Conservation (phyloP, 257 asterid genomes). For the Solanum chiquidenum region DNA sequence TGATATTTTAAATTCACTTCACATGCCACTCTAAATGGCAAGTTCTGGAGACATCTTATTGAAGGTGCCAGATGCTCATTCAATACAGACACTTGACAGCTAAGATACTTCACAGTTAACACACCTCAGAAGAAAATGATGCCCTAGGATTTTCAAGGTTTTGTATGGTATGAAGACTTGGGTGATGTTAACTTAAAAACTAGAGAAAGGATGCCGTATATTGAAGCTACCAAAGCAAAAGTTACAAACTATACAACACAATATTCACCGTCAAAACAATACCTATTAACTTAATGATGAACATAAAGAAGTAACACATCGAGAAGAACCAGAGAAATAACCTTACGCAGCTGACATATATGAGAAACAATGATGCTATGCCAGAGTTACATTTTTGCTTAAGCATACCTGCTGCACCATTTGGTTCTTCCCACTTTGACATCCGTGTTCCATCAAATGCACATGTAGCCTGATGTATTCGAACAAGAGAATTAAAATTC, state of each 20-base stretch:
- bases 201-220: background rate
- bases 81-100: background rate
- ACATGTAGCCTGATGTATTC: constrained; percentile 52
- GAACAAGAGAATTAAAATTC: background rate
- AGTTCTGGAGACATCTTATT: background rate
- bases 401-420: constrained; percentile 76
- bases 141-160: background rate
- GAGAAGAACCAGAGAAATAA: background rate
- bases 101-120: background rate
- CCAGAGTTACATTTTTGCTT: background rate
- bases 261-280: background rate
- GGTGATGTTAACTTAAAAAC: background rate
- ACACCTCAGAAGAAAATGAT: background rate
- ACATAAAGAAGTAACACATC: background rate
- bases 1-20: background rate
- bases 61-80: background rate
- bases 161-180: background rate
- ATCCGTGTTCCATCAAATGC: constrained; percentile 97
- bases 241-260: background rate
- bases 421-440: constrained; percentile 99
- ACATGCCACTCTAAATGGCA: background rate
- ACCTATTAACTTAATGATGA: background rate
- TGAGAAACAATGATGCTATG: background rate
- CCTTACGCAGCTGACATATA: background rate
- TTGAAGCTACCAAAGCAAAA: background rate